These are phyloP conservation scores for Moesziomyces sp. DNA, from an alignment of 1,284 basidiomycete genomes.

Conservation along the genomic window DNA sequence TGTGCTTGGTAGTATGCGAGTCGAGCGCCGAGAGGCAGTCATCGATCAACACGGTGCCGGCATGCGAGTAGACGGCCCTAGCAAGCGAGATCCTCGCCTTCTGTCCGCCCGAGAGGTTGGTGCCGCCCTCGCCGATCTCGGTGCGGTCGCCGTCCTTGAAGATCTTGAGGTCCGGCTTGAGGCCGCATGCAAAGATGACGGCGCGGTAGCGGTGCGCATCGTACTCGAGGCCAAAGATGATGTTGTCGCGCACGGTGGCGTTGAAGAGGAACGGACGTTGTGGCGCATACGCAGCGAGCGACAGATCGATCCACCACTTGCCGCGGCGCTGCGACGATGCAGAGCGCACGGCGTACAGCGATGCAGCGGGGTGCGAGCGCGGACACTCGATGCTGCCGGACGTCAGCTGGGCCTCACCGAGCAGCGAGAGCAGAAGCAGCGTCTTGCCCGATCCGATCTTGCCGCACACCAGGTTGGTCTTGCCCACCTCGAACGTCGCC, in stretches of 20 bases:
- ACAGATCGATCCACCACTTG: slow-evolving; percentile 30
- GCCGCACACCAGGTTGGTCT: slow-evolving; percentile 48
- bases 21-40: slow-evolving; percentile 77
- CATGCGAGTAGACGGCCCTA: slow-evolving; percentile 77
- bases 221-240: slow-evolving; percentile 69
- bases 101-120: slow-evolving; percentile 72
- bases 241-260: slow-evolving; percentile 74
- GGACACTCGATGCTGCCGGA: slow-evolving; percentile 52
- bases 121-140: slow-evolving; percentile 72
- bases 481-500: slow-evolving; percentile 16
- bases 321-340: background rate
- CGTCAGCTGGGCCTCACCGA: slow-evolving; percentile 57
- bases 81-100: slow-evolving; percentile 79
- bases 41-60: slow-evolving; percentile 76
- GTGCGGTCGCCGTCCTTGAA: slow-evolving; percentile 81
- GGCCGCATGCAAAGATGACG: slow-evolving; percentile 53
- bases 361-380: slow-evolving; percentile 29
- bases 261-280: slow-evolving; percentile 91
- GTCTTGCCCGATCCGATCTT: slow-evolving; percentile 66
- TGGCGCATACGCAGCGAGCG: slow-evolving; percentile 78
- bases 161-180: slow-evolving; percentile 74
- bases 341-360: slow-evolving; percentile 9
- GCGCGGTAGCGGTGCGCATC: slow-evolving; percentile 71
- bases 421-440: slow-evolving; percentile 54
- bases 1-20: slow-evolving; percentile 55